Evolutionary conservation across 495 filamentous ascomycete genomes (phyloP).

Genomic region (Aspergillus bertholletiae): DNA sequence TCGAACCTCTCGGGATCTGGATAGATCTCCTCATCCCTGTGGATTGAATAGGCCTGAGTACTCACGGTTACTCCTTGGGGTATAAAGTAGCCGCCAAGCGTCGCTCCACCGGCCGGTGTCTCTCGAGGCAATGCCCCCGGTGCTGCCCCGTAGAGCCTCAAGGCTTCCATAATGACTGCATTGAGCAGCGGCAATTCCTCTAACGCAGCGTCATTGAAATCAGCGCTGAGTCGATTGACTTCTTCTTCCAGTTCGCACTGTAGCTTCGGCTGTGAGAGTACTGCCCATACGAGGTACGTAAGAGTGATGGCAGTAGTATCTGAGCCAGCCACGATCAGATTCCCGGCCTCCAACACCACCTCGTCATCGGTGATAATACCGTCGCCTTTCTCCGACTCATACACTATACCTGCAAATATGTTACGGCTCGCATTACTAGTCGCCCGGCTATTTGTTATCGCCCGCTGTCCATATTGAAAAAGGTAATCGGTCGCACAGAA

Average conservation of each 20-base stretch:
- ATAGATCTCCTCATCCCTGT: slow-evolving; percentile 20
- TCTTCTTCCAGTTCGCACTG: slow-evolving; percentile 19
- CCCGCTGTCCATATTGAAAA: slow-evolving; percentile 1
- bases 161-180: slow-evolving; percentile 48
- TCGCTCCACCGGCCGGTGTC: slow-evolving; percentile 16
- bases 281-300: slow-evolving; percentile 32
- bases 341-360: slow-evolving; percentile 26
- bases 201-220: slow-evolving; percentile 24
- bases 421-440: slow-evolving; percentile 1
- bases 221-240: slow-evolving; percentile 10
- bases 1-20: slow-evolving; percentile 20
- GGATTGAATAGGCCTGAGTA: slow-evolving; percentile 20
- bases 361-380: slow-evolving; percentile 28
- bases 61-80: slow-evolving; percentile 18
- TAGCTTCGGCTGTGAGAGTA: slow-evolving; percentile 19
- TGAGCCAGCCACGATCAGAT: slow-evolving; percentile 43
- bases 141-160: slow-evolving; percentile 46
- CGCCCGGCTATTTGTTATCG: slow-evolving; percentile 7
- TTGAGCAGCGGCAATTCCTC: slow-evolving; percentile 40
- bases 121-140: slow-evolving; percentile 32
- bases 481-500: slow-evolving; percentile 13
- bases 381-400: slow-evolving; percentile 25
- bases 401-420: slow-evolving; percentile 22
- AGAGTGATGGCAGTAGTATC: slow-evolving; percentile 41
- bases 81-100: slow-evolving; percentile 16